Percentiles rank a stretch among this genome's conserved stretches.
These are phyloP conservation scores for Pyrenochaeta sp. DNA, from an alignment of 2,329 filamentous ascomycete genomes.

Conservation along the genomic window DNA sequence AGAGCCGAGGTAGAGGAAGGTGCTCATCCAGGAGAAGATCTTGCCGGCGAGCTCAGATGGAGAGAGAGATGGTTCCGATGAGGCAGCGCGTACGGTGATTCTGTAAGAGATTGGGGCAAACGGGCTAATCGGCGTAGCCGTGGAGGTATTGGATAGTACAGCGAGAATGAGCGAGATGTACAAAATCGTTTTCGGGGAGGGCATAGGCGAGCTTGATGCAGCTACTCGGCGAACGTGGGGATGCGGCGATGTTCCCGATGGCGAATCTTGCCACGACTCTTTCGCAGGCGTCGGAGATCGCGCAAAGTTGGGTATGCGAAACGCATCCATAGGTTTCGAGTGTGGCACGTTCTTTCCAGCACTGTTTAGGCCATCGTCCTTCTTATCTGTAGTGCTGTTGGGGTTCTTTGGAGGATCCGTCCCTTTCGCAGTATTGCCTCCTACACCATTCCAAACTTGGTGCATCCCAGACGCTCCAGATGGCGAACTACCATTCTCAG, in stretches of 20 bases:
- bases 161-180: constrained; percentile 58
- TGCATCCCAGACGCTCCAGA: constrained; percentile 38
- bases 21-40: constrained; percentile 55
- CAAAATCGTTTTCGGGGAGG: constrained; percentile 56
- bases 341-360: constrained; percentile 33
- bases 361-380: constrained; percentile 18
- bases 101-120: constrained; percentile 30
- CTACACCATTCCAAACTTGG: constrained; percentile 36
- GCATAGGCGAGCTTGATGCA: constrained; percentile 53
- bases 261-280: constrained; percentile 35
- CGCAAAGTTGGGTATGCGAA: constrained; percentile 50
- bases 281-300: constrained; percentile 38
- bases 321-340: constrained; percentile 44
- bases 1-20: constrained; percentile 51
- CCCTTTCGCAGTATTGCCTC: constrained; percentile 17
- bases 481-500: constrained; percentile 21
- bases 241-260: constrained; percentile 31
- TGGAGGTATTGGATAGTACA: constrained; percentile 50
- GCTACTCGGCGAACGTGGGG: constrained; percentile 44
- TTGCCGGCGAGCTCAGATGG: constrained; percentile 50
- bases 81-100: constrained; percentile 21
- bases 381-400: constrained; percentile 13
- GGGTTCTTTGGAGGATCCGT: constrained; percentile 8
- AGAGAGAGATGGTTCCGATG: constrained; percentile 21
- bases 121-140: constrained; percentile 37